phyloP scores from a whole-genome alignment of 805 yeast species.

The Scheffersomyces amazonensis region DNA sequence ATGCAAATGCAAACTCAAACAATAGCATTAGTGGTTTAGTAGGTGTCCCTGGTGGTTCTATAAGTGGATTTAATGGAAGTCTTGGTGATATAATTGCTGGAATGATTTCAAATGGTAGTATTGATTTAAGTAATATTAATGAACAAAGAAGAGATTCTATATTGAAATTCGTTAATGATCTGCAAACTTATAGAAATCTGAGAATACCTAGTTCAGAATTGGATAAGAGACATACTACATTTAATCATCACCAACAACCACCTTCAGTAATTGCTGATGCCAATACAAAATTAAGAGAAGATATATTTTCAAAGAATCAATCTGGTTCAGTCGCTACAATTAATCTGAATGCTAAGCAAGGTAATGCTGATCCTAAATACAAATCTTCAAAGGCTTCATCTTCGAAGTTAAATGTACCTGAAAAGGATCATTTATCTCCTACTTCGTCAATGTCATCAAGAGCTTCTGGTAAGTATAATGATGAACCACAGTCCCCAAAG shows the following conservation, averaged over 20 bases:
- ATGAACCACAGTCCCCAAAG: slow-evolving; percentile 40
- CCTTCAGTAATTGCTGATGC: not conserved
- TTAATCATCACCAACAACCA: not conserved
- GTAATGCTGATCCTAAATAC: not conserved
- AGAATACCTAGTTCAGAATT: slow-evolving; percentile 5
- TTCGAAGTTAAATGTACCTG: slow-evolving; percentile 1
- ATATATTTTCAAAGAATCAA: slow-evolving; percentile 21
- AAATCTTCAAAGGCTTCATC: slow-evolving; percentile 2
- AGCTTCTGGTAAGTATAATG: slow-evolving; percentile 24
- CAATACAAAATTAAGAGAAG: slow-evolving; percentile 31
- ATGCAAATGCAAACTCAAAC: slow-evolving; percentile 1
- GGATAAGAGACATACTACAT: not conserved
- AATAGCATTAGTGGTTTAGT: slow-evolving; percentile 4
- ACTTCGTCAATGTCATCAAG: slow-evolving; percentile 35
- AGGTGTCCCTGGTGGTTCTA: slow-evolving; percentile 16
- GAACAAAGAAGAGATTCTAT: slow-evolving; percentile 38
- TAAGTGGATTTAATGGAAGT: slow-evolving; percentile 28
- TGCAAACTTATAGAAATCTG: slow-evolving; percentile 15
- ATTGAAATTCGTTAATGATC: slow-evolving; percentile 34
- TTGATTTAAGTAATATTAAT: slow-evolving; percentile 37
- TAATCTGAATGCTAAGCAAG: not conserved
- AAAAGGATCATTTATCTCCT: slow-evolving; percentile 26
- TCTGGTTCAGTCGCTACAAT: not conserved
- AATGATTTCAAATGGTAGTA: slow-evolving; percentile 28
- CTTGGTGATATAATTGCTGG: slow-evolving; percentile 33